Conservation (phyloP, 2,329 filamentous ascomycete species). For the Cercospora zeae-maydis region DNA sequence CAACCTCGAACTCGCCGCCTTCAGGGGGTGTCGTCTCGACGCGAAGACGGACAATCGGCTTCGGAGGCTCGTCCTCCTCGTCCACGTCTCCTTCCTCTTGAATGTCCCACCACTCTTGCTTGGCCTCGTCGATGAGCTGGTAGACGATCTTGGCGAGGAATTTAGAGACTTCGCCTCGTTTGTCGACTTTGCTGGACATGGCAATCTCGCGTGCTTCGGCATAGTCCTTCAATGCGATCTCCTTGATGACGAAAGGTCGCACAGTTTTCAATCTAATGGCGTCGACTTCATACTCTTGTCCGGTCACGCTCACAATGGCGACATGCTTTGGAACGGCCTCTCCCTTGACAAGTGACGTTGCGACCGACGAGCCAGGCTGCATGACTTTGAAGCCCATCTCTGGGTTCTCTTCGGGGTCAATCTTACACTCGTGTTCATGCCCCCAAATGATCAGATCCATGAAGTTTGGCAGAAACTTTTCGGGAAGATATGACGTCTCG, state of each 20-base stretch:
- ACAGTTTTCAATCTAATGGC: slow-evolving; percentile 83
- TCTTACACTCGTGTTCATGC: slow-evolving; percentile 93
- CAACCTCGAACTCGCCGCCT: slow-evolving; percentile 80
- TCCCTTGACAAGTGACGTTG: slow-evolving; percentile 83
- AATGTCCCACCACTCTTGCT: slow-evolving; percentile 72
- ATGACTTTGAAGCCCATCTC: slow-evolving; percentile 93
- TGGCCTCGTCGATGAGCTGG: slow-evolving; percentile 81
- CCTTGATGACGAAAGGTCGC: slow-evolving; percentile 81
- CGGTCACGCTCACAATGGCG: slow-evolving; percentile 77
- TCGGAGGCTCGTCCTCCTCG: slow-evolving; percentile 60
- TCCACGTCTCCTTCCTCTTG: slow-evolving; percentile 53
- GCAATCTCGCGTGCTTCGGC: slow-evolving; percentile 73
- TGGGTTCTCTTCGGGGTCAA: slow-evolving; percentile 76
- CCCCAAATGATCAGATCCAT: slow-evolving; percentile 93
- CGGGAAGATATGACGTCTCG: slow-evolving; percentile 88
- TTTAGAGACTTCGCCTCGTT: slow-evolving; percentile 64
- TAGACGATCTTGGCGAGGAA: slow-evolving; percentile 76
- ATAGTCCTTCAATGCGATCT: slow-evolving; percentile 74
- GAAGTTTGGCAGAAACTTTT: slow-evolving; percentile 87
- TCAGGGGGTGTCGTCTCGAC: slow-evolving; percentile 87
- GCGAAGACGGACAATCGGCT: slow-evolving; percentile 82
- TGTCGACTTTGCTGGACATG: slow-evolving; percentile 65
- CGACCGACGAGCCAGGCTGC: slow-evolving; percentile 94
- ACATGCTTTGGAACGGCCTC: slow-evolving; percentile 92
- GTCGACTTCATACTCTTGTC: slow-evolving; percentile 74